These are phyloP conservation scores for Rosa lucieae DNA, from an alignment of 306 rosid species.

Conservation along the genomic window DNA sequence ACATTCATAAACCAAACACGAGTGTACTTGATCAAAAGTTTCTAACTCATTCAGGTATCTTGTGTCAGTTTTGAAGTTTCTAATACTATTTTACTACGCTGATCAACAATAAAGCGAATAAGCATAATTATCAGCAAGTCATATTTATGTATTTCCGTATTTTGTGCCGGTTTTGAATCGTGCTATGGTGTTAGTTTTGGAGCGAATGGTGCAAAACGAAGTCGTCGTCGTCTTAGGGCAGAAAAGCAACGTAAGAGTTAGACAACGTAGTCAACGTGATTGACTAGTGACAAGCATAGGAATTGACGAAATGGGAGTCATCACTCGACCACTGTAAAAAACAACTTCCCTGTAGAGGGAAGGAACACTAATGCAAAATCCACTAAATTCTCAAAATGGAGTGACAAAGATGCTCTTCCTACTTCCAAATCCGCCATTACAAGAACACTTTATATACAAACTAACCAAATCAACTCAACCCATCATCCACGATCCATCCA, in stretches of 20 bases:
- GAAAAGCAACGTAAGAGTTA: background rate
- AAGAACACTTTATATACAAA: background rate
- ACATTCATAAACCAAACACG: background rate
- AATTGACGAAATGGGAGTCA: background rate
- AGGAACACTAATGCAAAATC: slow-evolving; percentile 6
- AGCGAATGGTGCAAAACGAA: background rate
- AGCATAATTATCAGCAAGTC: too few species aligned
- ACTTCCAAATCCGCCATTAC: slow-evolving; percentile 15
- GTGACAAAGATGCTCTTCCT: slow-evolving; percentile 13
- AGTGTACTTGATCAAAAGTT: too few species aligned
- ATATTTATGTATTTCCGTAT: too few species aligned
- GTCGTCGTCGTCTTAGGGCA: background rate
- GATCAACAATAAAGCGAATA: too few species aligned
- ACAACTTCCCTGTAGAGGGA: background rate
- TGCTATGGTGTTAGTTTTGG: too few species aligned
- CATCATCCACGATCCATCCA: slow-evolving; percentile 15
- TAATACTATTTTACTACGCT: too few species aligned
- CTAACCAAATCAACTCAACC: background rate
- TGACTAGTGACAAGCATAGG: background rate
- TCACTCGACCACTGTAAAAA: background rate
- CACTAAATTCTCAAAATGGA: slow-evolving; percentile 1
- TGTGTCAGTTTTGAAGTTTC: too few species aligned
- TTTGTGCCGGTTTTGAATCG: too few species aligned
- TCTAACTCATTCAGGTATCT: background rate
- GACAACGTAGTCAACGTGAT: background rate